A percentile compares a stretch with the other conserved stretches of the same genome.
Conservation (phyloP, 805 yeast species). For the Saturnispora zaruensis region DNA sequence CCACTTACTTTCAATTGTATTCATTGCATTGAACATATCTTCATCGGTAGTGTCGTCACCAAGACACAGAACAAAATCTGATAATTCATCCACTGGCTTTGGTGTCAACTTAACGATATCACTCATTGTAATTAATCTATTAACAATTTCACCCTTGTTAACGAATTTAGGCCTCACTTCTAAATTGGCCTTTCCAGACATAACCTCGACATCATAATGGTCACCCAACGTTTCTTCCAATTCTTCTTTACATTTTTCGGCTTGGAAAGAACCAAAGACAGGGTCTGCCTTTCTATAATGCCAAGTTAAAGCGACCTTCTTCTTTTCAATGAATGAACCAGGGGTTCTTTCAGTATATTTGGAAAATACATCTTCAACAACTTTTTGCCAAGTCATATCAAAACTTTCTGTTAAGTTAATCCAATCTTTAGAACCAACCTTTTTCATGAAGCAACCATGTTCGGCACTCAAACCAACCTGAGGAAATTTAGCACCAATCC, state of each 20-base stretch:
- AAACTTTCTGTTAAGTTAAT: conserved; percentile 68
- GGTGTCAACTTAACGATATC: conserved; percentile 38
- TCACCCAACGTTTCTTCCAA: conserved; percentile 44
- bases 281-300: conserved; percentile 95
- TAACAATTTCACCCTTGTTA: conserved; percentile 95
- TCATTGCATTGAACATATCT: conserved; percentile 85
- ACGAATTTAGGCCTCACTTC: conserved; percentile 95
- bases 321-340: conserved; percentile 77
- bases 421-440: conserved; percentile 62
- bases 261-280: conserved; percentile 82
- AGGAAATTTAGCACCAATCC: conserved; percentile 64
- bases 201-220: conserved; percentile 80
- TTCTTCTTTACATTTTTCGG: conserved; percentile 60
- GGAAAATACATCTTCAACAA: conserved; percentile 64
- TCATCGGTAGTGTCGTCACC: conserved; percentile 98
- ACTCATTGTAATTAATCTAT: conserved; percentile 56
- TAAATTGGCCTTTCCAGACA: conserved; percentile 94
- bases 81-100: conserved; percentile 36
- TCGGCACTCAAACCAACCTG: conserved; percentile 85
- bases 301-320: conserved; percentile 95
- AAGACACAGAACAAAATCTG: conserved; percentile 80
- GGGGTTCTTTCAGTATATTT: conserved; percentile 83
- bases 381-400: conserved; percentile 94
- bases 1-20: conserved; percentile 51
- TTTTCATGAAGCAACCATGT: conserved; percentile 92